These are phyloP conservation scores for Lolium rigidum DNA, from an alignment of 176 grass and related monocot genomes.

Conservation along the genomic window DNA sequence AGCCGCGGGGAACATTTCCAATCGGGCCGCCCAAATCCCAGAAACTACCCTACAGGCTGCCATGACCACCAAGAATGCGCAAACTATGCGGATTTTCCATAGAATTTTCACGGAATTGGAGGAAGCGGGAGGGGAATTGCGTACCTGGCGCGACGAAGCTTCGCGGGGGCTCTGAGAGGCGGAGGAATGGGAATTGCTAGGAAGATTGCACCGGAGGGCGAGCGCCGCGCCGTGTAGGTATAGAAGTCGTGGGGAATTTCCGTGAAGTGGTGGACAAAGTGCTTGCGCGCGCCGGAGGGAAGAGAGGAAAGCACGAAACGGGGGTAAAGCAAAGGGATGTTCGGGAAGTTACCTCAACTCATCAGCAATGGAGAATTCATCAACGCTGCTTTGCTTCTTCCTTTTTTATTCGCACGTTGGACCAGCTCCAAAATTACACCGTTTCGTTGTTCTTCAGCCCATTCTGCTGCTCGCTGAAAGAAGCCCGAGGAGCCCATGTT, in stretches of 20 bases:
- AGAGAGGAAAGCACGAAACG: slow-evolving; percentile 36
- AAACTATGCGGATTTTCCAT: not conserved
- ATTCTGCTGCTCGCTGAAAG: too few species aligned
- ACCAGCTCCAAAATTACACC: not conserved
- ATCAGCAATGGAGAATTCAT: not conserved
- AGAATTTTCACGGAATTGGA: slow-evolving; percentile 1
- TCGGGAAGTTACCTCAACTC: slow-evolving; percentile 1
- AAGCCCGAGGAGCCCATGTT: too few species aligned
- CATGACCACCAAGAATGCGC: not conserved
- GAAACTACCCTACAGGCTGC: slow-evolving; percentile 15
- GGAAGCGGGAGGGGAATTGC: slow-evolving; percentile 12
- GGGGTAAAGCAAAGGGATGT: not conserved
- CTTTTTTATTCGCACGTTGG: not conserved
- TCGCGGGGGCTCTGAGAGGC: not conserved
- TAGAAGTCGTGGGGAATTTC: slow-evolving; percentile 25
- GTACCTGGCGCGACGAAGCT: slow-evolving; percentile 43
- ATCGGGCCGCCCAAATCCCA: slow-evolving; percentile 1
- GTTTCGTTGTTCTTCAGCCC: too few species aligned
- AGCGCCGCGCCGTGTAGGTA: not conserved
- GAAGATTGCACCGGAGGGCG: slow-evolving; percentile 4
- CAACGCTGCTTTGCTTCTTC: not conserved
- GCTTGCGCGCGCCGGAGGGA: slow-evolving; percentile 39
- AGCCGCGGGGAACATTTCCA: not conserved
- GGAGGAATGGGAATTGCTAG: slow-evolving; percentile 28
- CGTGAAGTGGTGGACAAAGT: slow-evolving; percentile 34